Percentiles rank a stretch among this genome's conserved stretches.
Evolutionary conservation across 169 alveolate genomes (phyloP).

Genomic region (Plasmodium relictum): DNA sequence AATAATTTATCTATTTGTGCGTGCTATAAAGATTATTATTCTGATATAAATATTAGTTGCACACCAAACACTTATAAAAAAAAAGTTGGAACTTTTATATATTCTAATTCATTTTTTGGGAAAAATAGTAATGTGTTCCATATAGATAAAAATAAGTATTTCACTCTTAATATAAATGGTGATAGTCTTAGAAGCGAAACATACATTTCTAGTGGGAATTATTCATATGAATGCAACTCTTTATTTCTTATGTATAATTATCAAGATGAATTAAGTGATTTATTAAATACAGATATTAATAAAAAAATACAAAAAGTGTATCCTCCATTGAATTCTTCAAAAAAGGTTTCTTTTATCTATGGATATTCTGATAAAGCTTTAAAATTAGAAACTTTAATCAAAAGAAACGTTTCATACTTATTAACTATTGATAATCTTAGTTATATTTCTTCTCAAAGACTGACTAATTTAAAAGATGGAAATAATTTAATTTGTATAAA

Average conservation of each 20-base stretch:
- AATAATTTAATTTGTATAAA: conserved; percentile 40
- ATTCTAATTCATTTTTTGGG: neutral
- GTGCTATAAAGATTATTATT: conserved; percentile 29
- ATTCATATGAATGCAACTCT: conserved; percentile 33
- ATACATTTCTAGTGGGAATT: conserved; percentile 16
- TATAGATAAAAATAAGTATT: neutral
- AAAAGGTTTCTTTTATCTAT: conserved; percentile 2
- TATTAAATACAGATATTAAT: conserved; percentile 1
- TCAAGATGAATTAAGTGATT: neutral
- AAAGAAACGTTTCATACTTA: neutral
- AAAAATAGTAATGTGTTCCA: neutral
- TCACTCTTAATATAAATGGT: conserved; percentile 1
- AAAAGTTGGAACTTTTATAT: conserved; percentile 3
- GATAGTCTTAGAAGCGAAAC: conserved; percentile 5
- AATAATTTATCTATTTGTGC: conserved; percentile 53
- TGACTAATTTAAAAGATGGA: conserved; percentile 43
- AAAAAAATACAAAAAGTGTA: conserved; percentile 8
- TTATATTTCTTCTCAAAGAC: conserved; percentile 8
- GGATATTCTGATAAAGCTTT: conserved; percentile 17
- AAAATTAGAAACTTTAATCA: conserved; percentile 9
- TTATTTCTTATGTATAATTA: neutral
- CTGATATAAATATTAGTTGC: neutral
- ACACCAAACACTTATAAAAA: neutral
- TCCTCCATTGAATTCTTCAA: conserved; percentile 9
- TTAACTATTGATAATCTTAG: no score